Conservation (phyloP, 345 rosid species). For the Angophora floribunda region DNA sequence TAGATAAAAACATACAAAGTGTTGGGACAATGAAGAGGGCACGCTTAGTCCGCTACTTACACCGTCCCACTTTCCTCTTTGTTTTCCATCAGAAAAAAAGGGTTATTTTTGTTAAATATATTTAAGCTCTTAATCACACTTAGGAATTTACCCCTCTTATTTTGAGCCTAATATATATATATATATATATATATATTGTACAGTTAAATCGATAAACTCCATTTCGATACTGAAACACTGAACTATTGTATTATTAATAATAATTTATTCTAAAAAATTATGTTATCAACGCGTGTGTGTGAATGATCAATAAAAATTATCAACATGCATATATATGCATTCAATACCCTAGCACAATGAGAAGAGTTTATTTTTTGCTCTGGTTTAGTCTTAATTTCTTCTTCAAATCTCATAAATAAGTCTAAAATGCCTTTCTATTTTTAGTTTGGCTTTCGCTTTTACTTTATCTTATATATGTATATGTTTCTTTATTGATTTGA, state of each 20-base stretch:
- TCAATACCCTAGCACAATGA: too few species aligned
- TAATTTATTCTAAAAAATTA: neutral
- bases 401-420: too few species aligned
- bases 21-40: too few species aligned
- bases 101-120: neutral
- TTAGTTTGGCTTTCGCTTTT: too few species aligned
- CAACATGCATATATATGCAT: too few species aligned
- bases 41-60: neutral
- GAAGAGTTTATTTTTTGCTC: too few species aligned
- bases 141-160: neutral
- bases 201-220: rapidly evolving
- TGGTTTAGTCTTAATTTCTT: rapidly evolving
- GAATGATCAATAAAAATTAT: neutral
- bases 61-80: rapidly evolving
- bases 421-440: too few species aligned
- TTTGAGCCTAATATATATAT: neutral
- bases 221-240: neutral
- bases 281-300: too few species aligned
- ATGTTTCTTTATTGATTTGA: too few species aligned
- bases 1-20: too few species aligned
- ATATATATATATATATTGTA: too few species aligned
- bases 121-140: neutral
- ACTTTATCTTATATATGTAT: too few species aligned
- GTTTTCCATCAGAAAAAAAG: neutral
- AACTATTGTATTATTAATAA: neutral